These are phyloP conservation scores for Clohesyomyces aquaticus DNA, from an alignment of 495 filamentous ascomycete genomes.

Conservation along the genomic window DNA sequence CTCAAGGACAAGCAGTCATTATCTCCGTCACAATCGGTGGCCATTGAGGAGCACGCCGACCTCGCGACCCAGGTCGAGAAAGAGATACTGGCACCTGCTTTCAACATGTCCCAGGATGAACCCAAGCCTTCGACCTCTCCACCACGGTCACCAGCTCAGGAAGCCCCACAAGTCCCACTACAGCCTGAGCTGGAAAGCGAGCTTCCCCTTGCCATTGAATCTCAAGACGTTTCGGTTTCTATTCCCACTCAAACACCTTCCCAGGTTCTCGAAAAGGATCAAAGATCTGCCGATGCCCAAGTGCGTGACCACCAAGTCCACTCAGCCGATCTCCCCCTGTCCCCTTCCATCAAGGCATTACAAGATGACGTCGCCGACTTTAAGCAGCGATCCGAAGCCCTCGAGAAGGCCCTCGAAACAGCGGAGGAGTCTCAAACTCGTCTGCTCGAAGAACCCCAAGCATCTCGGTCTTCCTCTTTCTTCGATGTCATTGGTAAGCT, in stretches of 20 bases:
- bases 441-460: constrained; percentile 1
- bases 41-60: neutral
- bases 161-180: neutral
- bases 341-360: constrained; percentile 19
- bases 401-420: constrained; percentile 8
- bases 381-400: constrained; percentile 26
- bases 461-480: constrained; percentile 20
- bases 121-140: neutral
- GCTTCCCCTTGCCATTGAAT: neutral
- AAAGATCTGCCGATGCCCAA: constrained; percentile 6
- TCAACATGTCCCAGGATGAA: neutral
- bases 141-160: constrained; percentile 1
- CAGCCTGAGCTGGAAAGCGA: neutral
- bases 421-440: constrained; percentile 1
- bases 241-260: neutral
- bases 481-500: constrained; percentile 29
- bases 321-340: neutral
- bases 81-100: neutral
- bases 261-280: constrained; percentile 1
- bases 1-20: neutral
- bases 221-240: neutral
- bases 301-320: neutral
- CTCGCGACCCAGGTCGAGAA: neutral
- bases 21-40: neutral
- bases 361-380: constrained; percentile 27